Percentiles rank a stretch among this genome's conserved stretches.
Conservation (phyloP, 495 filamentous ascomycete species). For the Glutinoglossum americanum region DNA sequence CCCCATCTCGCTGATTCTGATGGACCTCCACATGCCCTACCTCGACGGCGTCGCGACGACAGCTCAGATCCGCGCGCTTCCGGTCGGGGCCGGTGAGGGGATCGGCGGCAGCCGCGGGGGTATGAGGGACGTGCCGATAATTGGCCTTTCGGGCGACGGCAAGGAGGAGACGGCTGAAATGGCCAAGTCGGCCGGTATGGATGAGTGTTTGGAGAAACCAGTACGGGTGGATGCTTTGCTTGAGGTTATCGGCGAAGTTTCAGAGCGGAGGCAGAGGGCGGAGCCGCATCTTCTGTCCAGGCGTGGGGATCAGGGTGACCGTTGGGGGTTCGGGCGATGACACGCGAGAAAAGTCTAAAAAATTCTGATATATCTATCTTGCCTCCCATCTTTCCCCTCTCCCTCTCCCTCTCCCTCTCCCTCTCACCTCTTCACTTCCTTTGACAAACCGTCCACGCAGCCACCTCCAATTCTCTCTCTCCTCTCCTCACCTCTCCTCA, state of each 20-base stretch:
- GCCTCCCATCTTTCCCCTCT: too few species aligned
- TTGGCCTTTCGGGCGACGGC: conserved; percentile 62
- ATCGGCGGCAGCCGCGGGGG: conserved; percentile 17
- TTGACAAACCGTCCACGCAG: too few species aligned
- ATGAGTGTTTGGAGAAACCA: conserved; percentile 64
- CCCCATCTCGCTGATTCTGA: conserved; percentile 39
- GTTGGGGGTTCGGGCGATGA: too few species aligned
- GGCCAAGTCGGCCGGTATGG: conserved; percentile 50
- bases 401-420: too few species aligned
- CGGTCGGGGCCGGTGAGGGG: not conserved
- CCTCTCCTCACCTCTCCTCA: too few species aligned
- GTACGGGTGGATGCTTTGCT: conserved; percentile 18
- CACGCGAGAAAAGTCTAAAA: too few species aligned
- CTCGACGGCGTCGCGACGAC: conserved; percentile 61
- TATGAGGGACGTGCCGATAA: conserved; percentile 40
- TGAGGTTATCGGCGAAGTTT: not conserved
- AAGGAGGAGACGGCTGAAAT: conserved; percentile 41
- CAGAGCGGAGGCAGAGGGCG: not conserved
- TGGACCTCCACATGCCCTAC: conserved; percentile 75
- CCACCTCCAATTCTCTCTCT: too few species aligned
- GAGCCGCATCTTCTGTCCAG: too few species aligned
- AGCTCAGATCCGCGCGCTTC: conserved; percentile 39
- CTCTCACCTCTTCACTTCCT: too few species aligned
- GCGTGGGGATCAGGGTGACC: not conserved
- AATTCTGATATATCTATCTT: too few species aligned